Evolutionary conservation across 805 yeast genomes (phyloP), one percentile per base, ranked within the genome.

Genomic region (Saccharomyces mikatae): DNA sequence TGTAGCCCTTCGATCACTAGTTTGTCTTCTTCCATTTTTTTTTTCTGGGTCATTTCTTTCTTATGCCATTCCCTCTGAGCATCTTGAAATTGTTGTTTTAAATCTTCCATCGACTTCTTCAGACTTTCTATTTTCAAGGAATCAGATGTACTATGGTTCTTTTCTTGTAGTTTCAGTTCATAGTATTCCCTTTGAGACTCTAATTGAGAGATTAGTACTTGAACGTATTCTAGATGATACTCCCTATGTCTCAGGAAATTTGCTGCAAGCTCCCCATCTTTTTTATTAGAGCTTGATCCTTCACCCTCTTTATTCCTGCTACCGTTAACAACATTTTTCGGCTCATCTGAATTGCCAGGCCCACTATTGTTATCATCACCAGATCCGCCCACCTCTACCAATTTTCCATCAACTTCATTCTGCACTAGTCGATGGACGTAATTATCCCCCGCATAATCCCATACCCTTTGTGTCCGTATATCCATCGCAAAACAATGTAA

Each of bases 401-500:
- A 70, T 62, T 91, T 91, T 0, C 97, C 97, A 66, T 90, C 97
- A 0, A 85, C 77, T 66, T 87, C 91, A 68, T 88, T 89, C 57
- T 90, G 89, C 3, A 90, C 79, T 47, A 90, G 71, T 50, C 97
- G 70, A 68, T 90, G 97, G 9, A 90, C 97, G 67, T 90, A 90
- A 59, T 82, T 83, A 66, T 90, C 97, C 2, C 91, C 91, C 0
- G 91, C 90, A 67, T 90, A 90, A 67, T 90, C 97, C 97, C 97
- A 90, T 1, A 90, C 96, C 46, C 97, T 75, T 57, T 90, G 94
- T 0, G 95, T 81, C 10, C 76, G 71, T 48, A 88, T 74, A 64
- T 90, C 96, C 96, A 90, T 89, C 0, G 96, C 87, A 72, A 88
- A 90, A 62, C 96, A 87, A 68, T 90, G 97, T 5, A 86, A 83